phyloP scores from a whole-genome alignment of 805 yeast genomes.

The Saccharomyces eubayanus region DNA sequence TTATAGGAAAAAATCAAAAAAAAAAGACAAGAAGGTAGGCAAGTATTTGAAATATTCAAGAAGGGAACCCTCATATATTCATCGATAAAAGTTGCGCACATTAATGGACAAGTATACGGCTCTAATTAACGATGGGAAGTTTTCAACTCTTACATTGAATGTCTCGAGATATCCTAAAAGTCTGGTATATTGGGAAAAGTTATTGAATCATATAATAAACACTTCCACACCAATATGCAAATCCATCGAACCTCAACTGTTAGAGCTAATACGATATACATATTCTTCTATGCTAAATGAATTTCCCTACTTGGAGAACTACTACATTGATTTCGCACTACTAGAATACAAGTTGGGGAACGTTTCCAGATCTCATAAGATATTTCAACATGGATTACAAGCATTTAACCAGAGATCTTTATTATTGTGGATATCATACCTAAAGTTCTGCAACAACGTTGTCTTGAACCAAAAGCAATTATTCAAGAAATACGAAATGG shows the following conservation, averaged over 20 bases:
- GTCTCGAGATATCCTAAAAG: constrained; percentile 22
- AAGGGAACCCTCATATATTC: neutral
- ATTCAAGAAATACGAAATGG: constrained; percentile 25
- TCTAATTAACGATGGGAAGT: constrained; percentile 16
- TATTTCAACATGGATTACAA: constrained; percentile 19
- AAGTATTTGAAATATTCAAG: neutral
- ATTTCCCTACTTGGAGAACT: constrained; percentile 30
- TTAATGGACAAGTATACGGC: constrained; percentile 19
- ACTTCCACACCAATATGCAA: constrained; percentile 24
- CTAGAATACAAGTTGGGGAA: constrained; percentile 29
- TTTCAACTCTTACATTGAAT: constrained; percentile 20
- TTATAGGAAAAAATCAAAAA: neutral
- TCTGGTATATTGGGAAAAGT: constrained; percentile 26
- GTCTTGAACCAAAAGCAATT: constrained; percentile 17
- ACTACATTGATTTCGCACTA: constrained; percentile 29
- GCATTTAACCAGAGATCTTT: constrained; percentile 25
- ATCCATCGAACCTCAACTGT: constrained; percentile 12
- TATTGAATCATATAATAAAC: constrained; percentile 20
- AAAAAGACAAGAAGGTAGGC: neutral
- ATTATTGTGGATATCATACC: constrained; percentile 27
- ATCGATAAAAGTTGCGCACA: neutral
- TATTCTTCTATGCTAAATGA: constrained; percentile 24
- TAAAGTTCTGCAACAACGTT: constrained; percentile 25
- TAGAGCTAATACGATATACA: constrained; percentile 16
- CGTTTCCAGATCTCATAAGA: constrained; percentile 18